Conservation (phyloP, 2,329 filamentous ascomycete species). For the Achaetomium macrosporum region DNA sequence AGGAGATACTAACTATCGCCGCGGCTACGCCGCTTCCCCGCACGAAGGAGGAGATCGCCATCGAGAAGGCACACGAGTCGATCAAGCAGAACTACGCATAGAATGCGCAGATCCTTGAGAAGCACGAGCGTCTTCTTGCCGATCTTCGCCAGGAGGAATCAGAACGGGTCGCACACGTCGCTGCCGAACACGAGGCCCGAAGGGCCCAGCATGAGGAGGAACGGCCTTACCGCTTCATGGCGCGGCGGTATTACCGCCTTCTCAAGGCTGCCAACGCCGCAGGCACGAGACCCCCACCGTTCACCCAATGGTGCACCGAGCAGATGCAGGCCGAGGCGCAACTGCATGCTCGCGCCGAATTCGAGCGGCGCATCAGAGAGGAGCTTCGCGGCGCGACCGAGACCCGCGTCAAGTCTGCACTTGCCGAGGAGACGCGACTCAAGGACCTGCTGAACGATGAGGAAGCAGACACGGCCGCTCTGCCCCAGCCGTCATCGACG, state of each 20-base stretch:
- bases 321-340: neutral
- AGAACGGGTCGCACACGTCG: neutral
- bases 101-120: neutral
- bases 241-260: too few species aligned
- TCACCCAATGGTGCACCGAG: neutral
- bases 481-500: too few species aligned
- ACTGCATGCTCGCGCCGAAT: neutral
- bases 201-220: too few species aligned
- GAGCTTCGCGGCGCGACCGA: neutral
- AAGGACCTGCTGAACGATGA: neutral
- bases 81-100: neutral
- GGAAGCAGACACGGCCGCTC: too few species aligned
- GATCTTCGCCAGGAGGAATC: neutral
- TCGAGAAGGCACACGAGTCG: neutral
- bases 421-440: slow-evolving; percentile 7
- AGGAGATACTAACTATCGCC: neutral
- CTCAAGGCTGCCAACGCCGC: neutral
- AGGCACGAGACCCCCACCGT: neutral
- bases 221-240: too few species aligned
- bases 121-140: neutral
- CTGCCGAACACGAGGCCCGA: too few species aligned
- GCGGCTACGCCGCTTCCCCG: neutral
- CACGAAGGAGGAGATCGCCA: neutral
- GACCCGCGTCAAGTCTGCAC: slow-evolving; percentile 2
- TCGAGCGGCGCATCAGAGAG: neutral